Evolutionary conservation across 768 basidiomycete species (phyloP), one percentile per base, ranked within the genome.

Genomic region (Hygrocybe punicea): DNA sequence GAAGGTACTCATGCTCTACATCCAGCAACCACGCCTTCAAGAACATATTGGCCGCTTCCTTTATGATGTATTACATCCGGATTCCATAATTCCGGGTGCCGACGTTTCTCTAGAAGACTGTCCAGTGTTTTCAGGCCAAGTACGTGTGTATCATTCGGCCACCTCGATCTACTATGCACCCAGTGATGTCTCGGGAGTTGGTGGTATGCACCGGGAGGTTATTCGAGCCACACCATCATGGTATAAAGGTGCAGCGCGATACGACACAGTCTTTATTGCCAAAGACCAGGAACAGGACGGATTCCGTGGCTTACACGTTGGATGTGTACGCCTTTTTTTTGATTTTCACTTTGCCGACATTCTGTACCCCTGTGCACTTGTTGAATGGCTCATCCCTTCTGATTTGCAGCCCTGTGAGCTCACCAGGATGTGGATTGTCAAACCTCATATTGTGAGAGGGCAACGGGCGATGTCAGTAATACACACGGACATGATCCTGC

Each of bases 361-460:
- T 1, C 17, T 23, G 2, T 69, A 67, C 58, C 63, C n/a, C 8
- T 75, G 73, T 51, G 71, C 73, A 0, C 60, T 74, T 8, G 65
- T 75, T 6, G 40, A 68, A 2, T 75, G 74, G 74, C 70, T 69
- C 46, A 42, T 58, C 5, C 57, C 51, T 1, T 37, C 60, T 10
- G 63, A 57, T 7, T 49, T 60, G 2, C 21, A 48, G 11, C 72
- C 72, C 2, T 65, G 71, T 60, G n/a, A 23, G 1, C 59, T 64
- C 14, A 74, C 72, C 0, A 67, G 70, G 35, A 62, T 66, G 62
- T 69, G 67, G 67, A 53, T 56, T 4, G 66, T 67, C 13, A 21
- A 60, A 37, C 58, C 58, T 2, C 62, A 69, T 29, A 19, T 42
- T 1, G 21, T 44, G 16, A 44, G 45, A 4, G 40, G 51, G 14